Percentiles rank a stretch among this genome's conserved stretches.
Evolutionary conservation across 192 early-diverging fungal species (phyloP).

Genomic region (Powellomyces hirtus): DNA sequence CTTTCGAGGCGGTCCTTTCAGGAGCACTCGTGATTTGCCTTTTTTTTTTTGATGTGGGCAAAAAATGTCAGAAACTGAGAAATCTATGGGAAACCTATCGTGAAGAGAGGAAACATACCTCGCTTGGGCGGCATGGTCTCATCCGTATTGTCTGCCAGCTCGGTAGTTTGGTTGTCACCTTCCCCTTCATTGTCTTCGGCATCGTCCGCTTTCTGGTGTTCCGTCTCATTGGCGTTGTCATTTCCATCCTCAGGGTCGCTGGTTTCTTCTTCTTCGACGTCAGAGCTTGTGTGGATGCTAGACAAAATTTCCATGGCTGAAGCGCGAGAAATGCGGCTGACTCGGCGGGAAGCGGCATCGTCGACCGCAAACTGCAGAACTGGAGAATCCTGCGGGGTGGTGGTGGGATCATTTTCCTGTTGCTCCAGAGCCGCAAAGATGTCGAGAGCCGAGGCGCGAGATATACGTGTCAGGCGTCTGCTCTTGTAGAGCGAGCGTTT

Average conservation of each 20-base stretch:
- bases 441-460: conserved; percentile 13
- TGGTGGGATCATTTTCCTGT: background rate
- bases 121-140: too few species aligned
- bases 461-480: conserved; percentile 12
- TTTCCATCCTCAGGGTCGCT: background rate
- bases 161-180: background rate
- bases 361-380: background rate
- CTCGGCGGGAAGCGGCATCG: background rate
- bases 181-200: background rate
- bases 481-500: background rate
- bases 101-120: too few species aligned
- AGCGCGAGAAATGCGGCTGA: conserved; percentile 27
- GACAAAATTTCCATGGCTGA: conserved; percentile 11
- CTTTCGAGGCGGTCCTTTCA: background rate
- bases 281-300: background rate
- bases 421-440: conserved; percentile 17
- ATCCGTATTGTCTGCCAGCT: background rate
- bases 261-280: too few species aligned
- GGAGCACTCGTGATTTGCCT: background rate
- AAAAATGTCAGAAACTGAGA: too few species aligned
- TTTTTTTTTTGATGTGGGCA: too few species aligned
- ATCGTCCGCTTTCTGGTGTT: conserved; percentile 14
- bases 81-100: too few species aligned
- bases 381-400: conserved; percentile 1
- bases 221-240: background rate